phyloP scores from a whole-genome alignment of 805 yeast species.

The Myxozyma neotropica region DNA sequence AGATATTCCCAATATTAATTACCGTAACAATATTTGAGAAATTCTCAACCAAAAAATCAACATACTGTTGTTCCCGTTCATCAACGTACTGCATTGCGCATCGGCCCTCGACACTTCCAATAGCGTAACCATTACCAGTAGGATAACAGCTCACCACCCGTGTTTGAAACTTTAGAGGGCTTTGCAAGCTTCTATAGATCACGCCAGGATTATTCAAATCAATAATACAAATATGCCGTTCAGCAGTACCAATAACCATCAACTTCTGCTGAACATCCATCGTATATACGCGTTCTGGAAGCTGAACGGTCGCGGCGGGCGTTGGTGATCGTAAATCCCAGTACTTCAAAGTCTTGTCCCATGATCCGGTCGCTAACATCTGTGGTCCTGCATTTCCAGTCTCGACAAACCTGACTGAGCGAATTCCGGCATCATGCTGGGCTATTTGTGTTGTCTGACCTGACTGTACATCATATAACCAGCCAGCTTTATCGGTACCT shows the following conservation, averaged over 20 bases:
- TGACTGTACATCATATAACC: constrained; percentile 75
- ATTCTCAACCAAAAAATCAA: background rate
- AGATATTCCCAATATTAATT: background rate
- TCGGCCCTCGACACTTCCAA: constrained; percentile 93
- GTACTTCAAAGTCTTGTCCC: constrained; percentile 93
- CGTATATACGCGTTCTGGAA: constrained; percentile 89
- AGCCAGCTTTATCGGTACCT: constrained; percentile 87
- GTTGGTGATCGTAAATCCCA: constrained; percentile 88
- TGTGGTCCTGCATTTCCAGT: constrained; percentile 78
- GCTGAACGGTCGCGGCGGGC: constrained; percentile 75
- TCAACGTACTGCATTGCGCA: constrained; percentile 93
- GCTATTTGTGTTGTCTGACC: constrained; percentile 87
- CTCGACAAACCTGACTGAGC: constrained; percentile 70
- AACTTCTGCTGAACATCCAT: constrained; percentile 83
- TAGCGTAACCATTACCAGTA: constrained; percentile 86
- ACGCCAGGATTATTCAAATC: constrained; percentile 77
- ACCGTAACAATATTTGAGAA: background rate
- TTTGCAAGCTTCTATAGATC: constrained; percentile 69
- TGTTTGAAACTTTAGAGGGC: constrained; percentile 90
- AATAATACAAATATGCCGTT: constrained; percentile 73
- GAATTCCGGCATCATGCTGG: constrained; percentile 79
- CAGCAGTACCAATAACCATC: constrained; percentile 93
- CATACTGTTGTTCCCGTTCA: constrained; percentile 59
- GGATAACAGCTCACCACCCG: constrained; percentile 80
- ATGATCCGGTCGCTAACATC: constrained; percentile 87